These are phyloP conservation scores for Dipodascopsis tothii DNA, from an alignment of 805 yeast genomes.

Conservation along the genomic window DNA sequence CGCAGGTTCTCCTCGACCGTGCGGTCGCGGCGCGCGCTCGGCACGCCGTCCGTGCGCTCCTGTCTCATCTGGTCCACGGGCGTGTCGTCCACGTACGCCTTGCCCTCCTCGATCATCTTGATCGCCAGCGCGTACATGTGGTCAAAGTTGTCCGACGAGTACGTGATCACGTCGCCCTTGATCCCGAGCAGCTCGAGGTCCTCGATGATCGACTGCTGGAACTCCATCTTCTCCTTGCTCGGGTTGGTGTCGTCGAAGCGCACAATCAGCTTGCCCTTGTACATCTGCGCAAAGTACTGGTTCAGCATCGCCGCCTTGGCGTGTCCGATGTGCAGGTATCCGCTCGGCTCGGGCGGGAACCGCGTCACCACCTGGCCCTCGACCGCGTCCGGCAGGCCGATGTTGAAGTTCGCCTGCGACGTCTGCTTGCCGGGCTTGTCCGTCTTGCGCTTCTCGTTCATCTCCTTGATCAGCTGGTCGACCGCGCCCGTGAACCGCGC, in stretches of 20 bases:
- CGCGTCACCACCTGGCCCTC: slow-evolving; percentile 95
- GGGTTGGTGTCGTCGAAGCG: slow-evolving; percentile 99
- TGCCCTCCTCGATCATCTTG: slow-evolving; percentile 85
- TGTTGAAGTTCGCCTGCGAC: slow-evolving; percentile 92
- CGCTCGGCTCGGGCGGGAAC: slow-evolving; percentile 99
- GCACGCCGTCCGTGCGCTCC: slow-evolving; percentile 95
- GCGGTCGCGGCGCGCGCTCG: slow-evolving; percentile 87
- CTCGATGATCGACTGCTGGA: slow-evolving; percentile 87
- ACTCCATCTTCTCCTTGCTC: slow-evolving; percentile 88
- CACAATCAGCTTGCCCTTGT: slow-evolving; percentile 92
- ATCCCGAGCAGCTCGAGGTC: slow-evolving; percentile 86
- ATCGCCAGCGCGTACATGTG: slow-evolving; percentile 82
- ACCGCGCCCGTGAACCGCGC: slow-evolving; percentile 58
- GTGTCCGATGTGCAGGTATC: slow-evolving; percentile 97
- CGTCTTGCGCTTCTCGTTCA: slow-evolving; percentile 65
- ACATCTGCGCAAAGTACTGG: slow-evolving; percentile 91
- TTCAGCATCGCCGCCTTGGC: slow-evolving; percentile 96
- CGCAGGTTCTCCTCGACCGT: slow-evolving; percentile 83
- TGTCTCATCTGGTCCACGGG: slow-evolving; percentile 93
- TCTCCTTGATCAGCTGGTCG: slow-evolving; percentile 57
- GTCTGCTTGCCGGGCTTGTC: slow-evolving; percentile 60
- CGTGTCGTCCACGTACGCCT: slow-evolving; percentile 97
- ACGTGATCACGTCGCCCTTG: slow-evolving; percentile 81
- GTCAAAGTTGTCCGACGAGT: slow-evolving; percentile 89
- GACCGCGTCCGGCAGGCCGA: slow-evolving; percentile 82